Evolutionary conservation across 176 grass and related monocot genomes (phyloP).

Genomic region (Carex parvula): DNA sequence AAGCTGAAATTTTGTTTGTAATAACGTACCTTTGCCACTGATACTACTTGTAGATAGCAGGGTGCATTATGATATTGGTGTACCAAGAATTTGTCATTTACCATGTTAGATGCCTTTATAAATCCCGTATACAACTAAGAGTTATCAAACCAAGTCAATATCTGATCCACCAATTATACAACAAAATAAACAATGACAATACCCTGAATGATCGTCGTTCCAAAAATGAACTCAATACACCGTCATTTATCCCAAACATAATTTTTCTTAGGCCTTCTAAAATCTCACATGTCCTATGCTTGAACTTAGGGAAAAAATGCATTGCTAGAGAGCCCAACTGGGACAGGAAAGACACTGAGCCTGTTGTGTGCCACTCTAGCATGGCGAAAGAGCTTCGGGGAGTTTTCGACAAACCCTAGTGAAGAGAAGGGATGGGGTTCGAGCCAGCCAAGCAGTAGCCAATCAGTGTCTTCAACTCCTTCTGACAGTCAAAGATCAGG

Average conservation of each 20-base stretch:
- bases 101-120: background rate
- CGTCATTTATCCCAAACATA: background rate
- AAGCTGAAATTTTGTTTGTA: background rate
- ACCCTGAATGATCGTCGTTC: background rate
- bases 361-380: constrained; percentile 79
- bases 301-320: constrained; percentile 67
- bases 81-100: background rate
- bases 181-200: background rate
- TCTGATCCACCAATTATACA: background rate
- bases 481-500: constrained; percentile 27
- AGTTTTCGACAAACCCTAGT: constrained; percentile 47
- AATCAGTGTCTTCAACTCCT: constrained; percentile 33
- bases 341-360: constrained; percentile 91
- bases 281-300: constrained; percentile 17
- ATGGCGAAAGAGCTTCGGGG: constrained; percentile 72
- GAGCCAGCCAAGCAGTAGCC: constrained; percentile 54
- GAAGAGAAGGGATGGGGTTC: constrained; percentile 36
- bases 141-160: background rate
- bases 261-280: background rate
- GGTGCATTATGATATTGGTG: background rate
- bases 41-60: background rate
- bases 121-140: background rate
- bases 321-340: constrained; percentile 86
- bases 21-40: background rate
- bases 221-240: background rate